Evolutionary conservation across 345 rosid species (phyloP).

Genomic region (Mercurialis annua): DNA sequence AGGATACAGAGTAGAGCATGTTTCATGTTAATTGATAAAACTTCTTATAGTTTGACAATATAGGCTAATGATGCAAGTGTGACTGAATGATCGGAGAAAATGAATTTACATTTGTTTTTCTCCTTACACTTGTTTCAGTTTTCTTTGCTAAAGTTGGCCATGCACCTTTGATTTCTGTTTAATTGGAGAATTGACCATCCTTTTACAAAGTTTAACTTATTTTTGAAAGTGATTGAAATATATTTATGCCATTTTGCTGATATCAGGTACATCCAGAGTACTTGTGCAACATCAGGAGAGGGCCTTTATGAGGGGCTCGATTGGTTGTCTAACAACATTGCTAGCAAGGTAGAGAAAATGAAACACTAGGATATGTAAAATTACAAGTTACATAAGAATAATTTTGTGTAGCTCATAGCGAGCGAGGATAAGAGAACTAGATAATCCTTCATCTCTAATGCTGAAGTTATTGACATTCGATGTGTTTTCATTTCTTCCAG

Average conservation of each 20-base stretch:
- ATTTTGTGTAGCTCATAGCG: background rate
- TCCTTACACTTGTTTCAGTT: background rate
- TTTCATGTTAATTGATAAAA: background rate
- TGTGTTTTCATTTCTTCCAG: slow-evolving; percentile 16
- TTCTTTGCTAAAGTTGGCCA: background rate
- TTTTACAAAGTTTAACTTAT: background rate
- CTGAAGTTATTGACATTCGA: background rate
- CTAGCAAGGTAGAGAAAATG: slow-evolving; percentile 42
- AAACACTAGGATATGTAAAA: background rate
- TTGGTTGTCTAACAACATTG: slow-evolving; percentile 84
- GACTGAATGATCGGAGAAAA: background rate
- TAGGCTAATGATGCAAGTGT: background rate
- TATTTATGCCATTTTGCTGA: background rate
- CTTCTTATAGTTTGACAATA: background rate
- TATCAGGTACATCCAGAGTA: slow-evolving; percentile 81
- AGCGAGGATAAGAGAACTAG: background rate
- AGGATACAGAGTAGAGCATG: no score
- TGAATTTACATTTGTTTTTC: background rate
- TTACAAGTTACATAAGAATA: background rate
- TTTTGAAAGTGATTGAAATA: background rate
- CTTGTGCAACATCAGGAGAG: slow-evolving; percentile 80
- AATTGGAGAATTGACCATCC: background rate
- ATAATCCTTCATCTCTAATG: background rate
- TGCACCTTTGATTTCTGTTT: background rate
- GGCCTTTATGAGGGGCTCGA: slow-evolving; percentile 81